Evolutionary conservation across 2,329 filamentous ascomycete species (phyloP), one percentile per base, ranked within the genome.

Genomic region (Paraphoma sp.): DNA sequence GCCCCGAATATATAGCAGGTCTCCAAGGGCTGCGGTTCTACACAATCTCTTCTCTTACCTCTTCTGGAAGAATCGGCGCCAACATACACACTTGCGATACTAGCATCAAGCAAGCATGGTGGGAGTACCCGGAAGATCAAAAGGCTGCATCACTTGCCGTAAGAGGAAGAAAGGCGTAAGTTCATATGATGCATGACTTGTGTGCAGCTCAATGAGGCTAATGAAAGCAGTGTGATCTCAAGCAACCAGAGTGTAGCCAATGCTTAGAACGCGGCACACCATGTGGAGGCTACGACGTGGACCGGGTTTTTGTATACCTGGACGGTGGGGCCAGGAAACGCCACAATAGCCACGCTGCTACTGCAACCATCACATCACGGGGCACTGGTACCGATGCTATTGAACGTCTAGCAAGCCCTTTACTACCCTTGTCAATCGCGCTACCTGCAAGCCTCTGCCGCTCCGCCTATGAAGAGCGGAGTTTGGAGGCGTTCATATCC

Each of bases 251-350:
- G 38, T 89, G 87, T 71, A 81, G 81, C 52, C 88, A 87, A 68
- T 89, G 87, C 70, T 76, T 81, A 53, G 80, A 83, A 63, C 84
- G 82, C 63, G 84, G 85, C 18, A 79, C 85, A 44, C 72, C 81
- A 54, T 89, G 87, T 64, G 87, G 86, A 44, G 87, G 87, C 40
- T 90, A 89, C 71, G 82, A 87, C 67, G 79, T 84, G 40, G 83
- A 88, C 67, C 83, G 83, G 14, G 82, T 88, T 53, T 89, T 89
- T 73, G 87, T 89, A 11, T 57, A 63, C 51, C 62, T 36, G 33
- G 33, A 71, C 36, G 54, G 59, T 18, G 46, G 44, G 28, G 51
- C 31, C 41, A 46, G 23, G 5, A 23, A 23, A 43, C 36, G 18
- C 41, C 10, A 43, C 43, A 54, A 28, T 42, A 11, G 51, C 31